These are phyloP conservation scores for Hammondia hammondi DNA, from an alignment of 169 alveolate species.

Conservation along the genomic window DNA sequence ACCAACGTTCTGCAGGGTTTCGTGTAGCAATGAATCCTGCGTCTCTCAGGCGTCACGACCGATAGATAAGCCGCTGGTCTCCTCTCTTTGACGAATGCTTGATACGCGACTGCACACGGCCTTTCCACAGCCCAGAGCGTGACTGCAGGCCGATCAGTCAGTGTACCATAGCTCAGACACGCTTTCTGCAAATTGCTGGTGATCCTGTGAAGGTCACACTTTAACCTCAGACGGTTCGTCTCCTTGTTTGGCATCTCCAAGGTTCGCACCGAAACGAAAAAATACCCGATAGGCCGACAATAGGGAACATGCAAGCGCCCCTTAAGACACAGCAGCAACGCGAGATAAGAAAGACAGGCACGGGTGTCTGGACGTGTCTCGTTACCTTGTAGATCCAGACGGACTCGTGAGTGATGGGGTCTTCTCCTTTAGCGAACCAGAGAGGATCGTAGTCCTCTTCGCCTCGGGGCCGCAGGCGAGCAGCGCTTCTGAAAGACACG, in stretches of 20 bases:
- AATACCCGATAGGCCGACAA: background rate
- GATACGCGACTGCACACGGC: no score
- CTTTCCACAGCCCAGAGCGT: no score
- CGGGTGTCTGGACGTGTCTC: background rate
- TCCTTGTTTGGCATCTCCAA: background rate
- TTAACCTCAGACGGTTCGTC: background rate
- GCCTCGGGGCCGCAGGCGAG: slow-evolving; percentile 60
- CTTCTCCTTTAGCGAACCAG: slow-evolving; percentile 49
- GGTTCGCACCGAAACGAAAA: background rate
- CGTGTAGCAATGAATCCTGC: no score
- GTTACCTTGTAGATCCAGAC: slow-evolving; percentile 65
- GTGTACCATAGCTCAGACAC: no score
- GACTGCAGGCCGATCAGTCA: no score
- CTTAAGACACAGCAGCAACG: background rate
- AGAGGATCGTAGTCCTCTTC: slow-evolving; percentile 48
- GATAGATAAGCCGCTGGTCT: no score
- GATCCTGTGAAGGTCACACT: background rate
- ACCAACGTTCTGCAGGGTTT: no score
- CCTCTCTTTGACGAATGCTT: no score
- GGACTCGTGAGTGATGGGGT: slow-evolving; percentile 34
- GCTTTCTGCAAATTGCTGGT: background rate
- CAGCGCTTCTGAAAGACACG: slow-evolving; percentile 51
- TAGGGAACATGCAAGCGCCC: background rate
- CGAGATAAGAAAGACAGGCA: background rate
- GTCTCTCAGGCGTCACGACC: no score